Evolutionary conservation across 2,329 filamentous ascomycete species (phyloP).

Genomic region (Didymella sp.): DNA sequence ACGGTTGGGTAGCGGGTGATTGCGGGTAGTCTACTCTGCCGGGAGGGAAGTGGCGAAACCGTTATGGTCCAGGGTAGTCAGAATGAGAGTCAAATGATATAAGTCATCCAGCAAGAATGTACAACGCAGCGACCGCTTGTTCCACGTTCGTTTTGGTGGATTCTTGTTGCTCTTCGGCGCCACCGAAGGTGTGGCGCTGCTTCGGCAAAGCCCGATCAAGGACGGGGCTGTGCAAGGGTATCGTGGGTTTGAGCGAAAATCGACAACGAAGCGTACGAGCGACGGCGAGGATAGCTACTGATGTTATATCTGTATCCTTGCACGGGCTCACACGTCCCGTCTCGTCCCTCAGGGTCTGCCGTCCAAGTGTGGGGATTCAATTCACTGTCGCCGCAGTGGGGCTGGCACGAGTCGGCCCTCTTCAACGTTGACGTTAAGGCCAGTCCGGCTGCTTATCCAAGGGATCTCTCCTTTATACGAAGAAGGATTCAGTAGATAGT

Average conservation of each 20-base stretch:
- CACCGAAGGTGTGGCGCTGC: slow-evolving; percentile 41
- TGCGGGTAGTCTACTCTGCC: slow-evolving; percentile 37
- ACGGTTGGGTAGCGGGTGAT: slow-evolving; percentile 32
- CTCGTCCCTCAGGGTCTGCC: slow-evolving; percentile 33
- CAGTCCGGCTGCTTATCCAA: slow-evolving; percentile 30
- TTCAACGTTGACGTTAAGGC: slow-evolving; percentile 26
- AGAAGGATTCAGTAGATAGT: slow-evolving; percentile 18
- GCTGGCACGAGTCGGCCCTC: slow-evolving; percentile 36
- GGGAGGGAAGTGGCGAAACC: slow-evolving; percentile 45
- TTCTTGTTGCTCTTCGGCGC: slow-evolving; percentile 35
- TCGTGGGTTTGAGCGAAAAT: slow-evolving; percentile 30
- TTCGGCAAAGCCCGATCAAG: slow-evolving; percentile 39
- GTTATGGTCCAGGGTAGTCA: slow-evolving; percentile 36
- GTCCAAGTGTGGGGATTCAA: slow-evolving; percentile 41
- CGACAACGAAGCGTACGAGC: slow-evolving; percentile 35
- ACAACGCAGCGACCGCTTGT: slow-evolving; percentile 34
- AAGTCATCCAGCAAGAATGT: slow-evolving; percentile 38
- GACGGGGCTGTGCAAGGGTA: slow-evolving; percentile 43
- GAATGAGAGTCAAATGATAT: slow-evolving; percentile 40
- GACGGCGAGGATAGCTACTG: slow-evolving; percentile 31
- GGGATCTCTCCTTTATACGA: slow-evolving; percentile 29
- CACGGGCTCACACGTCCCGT: slow-evolving; percentile 38
- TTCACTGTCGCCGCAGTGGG: slow-evolving; percentile 43
- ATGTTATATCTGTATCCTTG: slow-evolving; percentile 37
- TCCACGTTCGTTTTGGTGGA: slow-evolving; percentile 42